Evolutionary conservation across 225 moss, liverwort and hornwort species (phyloP), one percentile per base, ranked within the genome.

Genomic region (Lunularia cruciata): DNA sequence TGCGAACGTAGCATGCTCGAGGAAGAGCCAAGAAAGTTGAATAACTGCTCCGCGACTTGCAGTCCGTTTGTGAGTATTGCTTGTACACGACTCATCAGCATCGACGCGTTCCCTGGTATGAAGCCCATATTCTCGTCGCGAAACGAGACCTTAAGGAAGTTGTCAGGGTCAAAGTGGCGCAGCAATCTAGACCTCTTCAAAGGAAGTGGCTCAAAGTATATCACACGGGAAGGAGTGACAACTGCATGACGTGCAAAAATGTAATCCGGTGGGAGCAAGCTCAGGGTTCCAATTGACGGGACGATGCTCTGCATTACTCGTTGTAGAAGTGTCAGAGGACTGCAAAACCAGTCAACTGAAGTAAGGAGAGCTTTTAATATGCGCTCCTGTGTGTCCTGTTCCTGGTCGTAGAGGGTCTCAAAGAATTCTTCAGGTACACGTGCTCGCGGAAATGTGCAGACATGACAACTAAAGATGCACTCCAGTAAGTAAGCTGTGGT

Each of bases 131-230:
- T 53, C 14, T 75, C 75, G 7, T 75, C 75, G 37, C 75, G 34
- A 19, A 75, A 75, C 10, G 69, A 75, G 30, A 75, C 69, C 69
- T 69, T 75, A 25, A 75, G 31, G 23, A 75, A 75, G 15, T 51
- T 12, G 4, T 68, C 69, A 18, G 75, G 33, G 54, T 32, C 34
- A 16, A 75, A 75, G 16, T 69, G 75, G 34, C 75, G 33, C 31
- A 75, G 75, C 61, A 75, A 53, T 5, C 69, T 48, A 40, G 52
- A 61, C 16, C 75, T 34, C 63, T 75, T 75, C 40, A 69, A 68
- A 10, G 38, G 33, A 7, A 69, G 18, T 26, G 62, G 75, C 69
- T 75, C 62, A 23, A 60, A 69, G 22, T 61, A 69, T 31, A 75
- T 75, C 11, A 69, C 32, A 10, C 75, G 61, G 18, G 60, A 43